These are phyloP conservation scores for Penicillium fimorum DNA, from an alignment of 495 filamentous ascomycete species.

Conservation along the genomic window DNA sequence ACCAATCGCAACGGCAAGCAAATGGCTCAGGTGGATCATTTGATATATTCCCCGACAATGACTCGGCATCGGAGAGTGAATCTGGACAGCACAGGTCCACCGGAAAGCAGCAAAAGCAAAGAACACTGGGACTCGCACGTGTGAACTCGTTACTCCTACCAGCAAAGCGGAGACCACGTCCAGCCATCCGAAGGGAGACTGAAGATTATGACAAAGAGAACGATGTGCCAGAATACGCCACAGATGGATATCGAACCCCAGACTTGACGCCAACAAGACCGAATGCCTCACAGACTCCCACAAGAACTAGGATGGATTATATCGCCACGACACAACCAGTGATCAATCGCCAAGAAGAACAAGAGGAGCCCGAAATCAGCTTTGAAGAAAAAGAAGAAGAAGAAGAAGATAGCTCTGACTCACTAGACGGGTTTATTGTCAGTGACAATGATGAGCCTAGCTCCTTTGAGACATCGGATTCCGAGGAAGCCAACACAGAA, in stretches of 20 bases:
- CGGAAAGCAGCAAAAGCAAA: constrained; percentile 24
- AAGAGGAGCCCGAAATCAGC: constrained; percentile 15
- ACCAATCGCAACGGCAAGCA: constrained; percentile 12
- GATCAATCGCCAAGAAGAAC: constrained; percentile 10
- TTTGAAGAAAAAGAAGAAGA: constrained; percentile 23
- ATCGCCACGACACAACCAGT: constrained; percentile 17
- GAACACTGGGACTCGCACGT: constrained; percentile 31
- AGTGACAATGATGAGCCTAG: constrained; percentile 47
- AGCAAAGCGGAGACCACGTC: constrained; percentile 23
- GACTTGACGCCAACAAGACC: constrained; percentile 17
- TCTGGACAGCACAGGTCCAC: constrained; percentile 7
- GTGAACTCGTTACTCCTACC: constrained; percentile 41
- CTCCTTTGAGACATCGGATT: constrained; percentile 36
- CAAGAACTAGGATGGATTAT: constrained; percentile 14
- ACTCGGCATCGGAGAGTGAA: constrained; percentile 22
- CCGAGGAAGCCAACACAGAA: constrained; percentile 27
- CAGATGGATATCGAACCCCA: constrained; percentile 11
- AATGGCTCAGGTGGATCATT: constrained; percentile 24
- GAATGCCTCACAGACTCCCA: constrained; percentile 13
- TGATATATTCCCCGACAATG: constrained; percentile 37
- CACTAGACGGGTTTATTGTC: constrained; percentile 47
- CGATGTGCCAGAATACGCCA: constrained; percentile 31
- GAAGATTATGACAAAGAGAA: constrained; percentile 48
- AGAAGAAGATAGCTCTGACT: constrained; percentile 36
- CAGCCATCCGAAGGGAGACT: constrained; percentile 28